Percentiles rank a stretch among this genome's conserved stretches.
These are phyloP conservation scores for Pezicula neosporulosa DNA, from an alignment of 2,329 filamentous ascomycete genomes.

Conservation along the genomic window DNA sequence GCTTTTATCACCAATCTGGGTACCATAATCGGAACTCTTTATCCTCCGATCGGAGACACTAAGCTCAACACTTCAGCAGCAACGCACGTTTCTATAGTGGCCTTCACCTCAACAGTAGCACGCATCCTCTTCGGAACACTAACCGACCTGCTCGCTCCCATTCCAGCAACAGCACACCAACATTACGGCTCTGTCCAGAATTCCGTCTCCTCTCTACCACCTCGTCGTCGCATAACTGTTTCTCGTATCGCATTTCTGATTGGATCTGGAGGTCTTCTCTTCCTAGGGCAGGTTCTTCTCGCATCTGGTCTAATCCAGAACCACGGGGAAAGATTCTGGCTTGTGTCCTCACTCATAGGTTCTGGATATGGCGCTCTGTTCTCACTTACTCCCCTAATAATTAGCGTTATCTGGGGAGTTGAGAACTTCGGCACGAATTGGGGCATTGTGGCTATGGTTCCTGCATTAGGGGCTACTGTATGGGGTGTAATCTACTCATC, in stretches of 20 bases:
- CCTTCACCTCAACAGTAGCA: conserved; percentile 84
- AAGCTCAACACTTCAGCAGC: conserved; percentile 58
- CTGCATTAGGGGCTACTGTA: conserved; percentile 80
- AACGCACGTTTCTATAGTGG: conserved; percentile 91
- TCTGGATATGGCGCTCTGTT: conserved; percentile 93
- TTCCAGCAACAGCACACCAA: conserved; percentile 39
- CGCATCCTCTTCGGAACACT: conserved; percentile 86
- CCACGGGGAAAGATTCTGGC: conserved; percentile 76
- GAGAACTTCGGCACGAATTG: conserved; percentile 99
- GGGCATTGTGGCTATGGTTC: conserved; percentile 90
- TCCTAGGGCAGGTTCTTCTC: conserved; percentile 71
- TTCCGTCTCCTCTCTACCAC: conserved; percentile 32
- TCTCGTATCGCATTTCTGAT: conserved; percentile 81
- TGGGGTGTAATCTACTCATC: conserved; percentile 89
- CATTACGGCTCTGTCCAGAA: conserved; percentile 22
- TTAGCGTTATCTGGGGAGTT: conserved; percentile 96
- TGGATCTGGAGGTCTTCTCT: conserved; percentile 69
- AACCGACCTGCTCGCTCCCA: conserved; percentile 75
- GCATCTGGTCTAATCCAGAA: conserved; percentile 73
- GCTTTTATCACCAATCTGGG: conserved; percentile 97
- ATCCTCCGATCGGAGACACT: conserved; percentile 47
- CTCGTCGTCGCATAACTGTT: conserved; percentile 47
- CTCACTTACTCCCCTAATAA: conserved; percentile 83
- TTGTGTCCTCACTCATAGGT: conserved; percentile 80
- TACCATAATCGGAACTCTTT: conserved; percentile 85